Evolutionary conservation across 352 stramenopile genomes (phyloP).

Genomic region (Pythium dissimile): DNA sequence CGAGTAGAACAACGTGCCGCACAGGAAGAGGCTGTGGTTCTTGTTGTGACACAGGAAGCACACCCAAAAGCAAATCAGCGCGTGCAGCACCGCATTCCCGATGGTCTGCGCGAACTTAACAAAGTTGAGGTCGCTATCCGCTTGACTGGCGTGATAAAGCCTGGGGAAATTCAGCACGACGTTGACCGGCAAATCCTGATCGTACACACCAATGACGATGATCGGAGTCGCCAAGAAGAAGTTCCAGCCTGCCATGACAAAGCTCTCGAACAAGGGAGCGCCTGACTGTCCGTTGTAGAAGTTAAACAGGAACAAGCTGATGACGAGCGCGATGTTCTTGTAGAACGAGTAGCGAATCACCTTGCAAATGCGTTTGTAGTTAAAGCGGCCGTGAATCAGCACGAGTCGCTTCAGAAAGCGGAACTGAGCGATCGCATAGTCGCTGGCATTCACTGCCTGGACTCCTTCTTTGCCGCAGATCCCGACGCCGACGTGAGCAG

Average conservation of each 20-base stretch:
- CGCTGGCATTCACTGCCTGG: constrained; percentile 95
- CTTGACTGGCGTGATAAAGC: constrained; percentile 46
- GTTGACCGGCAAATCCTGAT: constrained; percentile 58
- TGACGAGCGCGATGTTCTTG: constrained; percentile 96
- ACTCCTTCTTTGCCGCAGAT: constrained; percentile 97
- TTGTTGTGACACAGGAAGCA: constrained; percentile 39
- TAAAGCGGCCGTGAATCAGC: constrained; percentile 95
- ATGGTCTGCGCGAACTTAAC: constrained; percentile 51
- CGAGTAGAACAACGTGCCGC: constrained; percentile 68
- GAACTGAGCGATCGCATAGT: constrained; percentile 96
- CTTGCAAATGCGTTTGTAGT: constrained; percentile 94
- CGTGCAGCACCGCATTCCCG: constrained; percentile 44
- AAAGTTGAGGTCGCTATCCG: constrained; percentile 63
- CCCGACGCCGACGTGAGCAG: constrained; percentile 95
- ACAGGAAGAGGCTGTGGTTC: constrained; percentile 38
- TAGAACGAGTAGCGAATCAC: constrained; percentile 98
- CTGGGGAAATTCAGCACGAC: constrained; percentile 46
- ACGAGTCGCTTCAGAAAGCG: constrained; percentile 91
- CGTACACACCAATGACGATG: constrained; percentile 69
- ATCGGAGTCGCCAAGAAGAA: constrained; percentile 92
- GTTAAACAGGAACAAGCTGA: constrained; percentile 90
- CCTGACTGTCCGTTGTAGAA: constrained; percentile 93
- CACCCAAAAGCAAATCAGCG: constrained; percentile 52
- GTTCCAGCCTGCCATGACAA: constrained; percentile 74
- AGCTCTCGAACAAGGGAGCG: constrained; percentile 72